Conservation (phyloP, 306 rosid genomes). For the Vigna mungo region DNA sequence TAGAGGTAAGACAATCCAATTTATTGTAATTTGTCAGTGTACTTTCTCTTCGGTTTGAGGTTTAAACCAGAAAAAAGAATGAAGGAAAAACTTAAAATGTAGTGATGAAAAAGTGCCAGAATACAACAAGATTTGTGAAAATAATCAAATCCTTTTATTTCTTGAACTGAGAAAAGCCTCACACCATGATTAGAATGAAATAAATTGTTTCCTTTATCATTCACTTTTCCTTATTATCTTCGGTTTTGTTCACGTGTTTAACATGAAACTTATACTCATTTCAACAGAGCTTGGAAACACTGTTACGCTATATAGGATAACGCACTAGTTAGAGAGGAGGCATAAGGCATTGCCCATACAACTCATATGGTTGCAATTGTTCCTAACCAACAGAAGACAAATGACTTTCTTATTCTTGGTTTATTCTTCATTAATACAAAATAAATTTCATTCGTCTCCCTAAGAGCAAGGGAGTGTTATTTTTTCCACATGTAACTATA, state of each 20-base stretch:
- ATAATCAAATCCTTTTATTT: slow-evolving; percentile 23
- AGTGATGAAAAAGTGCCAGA: background rate
- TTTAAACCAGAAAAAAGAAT: background rate
- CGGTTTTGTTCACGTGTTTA: slow-evolving; percentile 17
- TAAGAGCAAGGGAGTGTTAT: slow-evolving; percentile 23
- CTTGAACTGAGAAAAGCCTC: background rate
- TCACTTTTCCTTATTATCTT: background rate
- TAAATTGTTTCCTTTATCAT: background rate
- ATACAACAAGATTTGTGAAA: background rate
- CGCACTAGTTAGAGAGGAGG: slow-evolving; percentile 40
- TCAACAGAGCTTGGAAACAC: slow-evolving; percentile 85
- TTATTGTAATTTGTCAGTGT: background rate
- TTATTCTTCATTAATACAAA: slow-evolving; percentile 41
- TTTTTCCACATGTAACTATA: slow-evolving; percentile 46
- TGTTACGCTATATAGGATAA: slow-evolving; percentile 67
- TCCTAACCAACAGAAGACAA: slow-evolving; percentile 42
- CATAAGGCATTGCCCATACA: slow-evolving; percentile 37
- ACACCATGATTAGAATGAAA: background rate
- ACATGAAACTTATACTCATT: slow-evolving; percentile 43
- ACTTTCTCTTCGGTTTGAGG: background rate
- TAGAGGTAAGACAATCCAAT: slow-evolving; percentile 63
- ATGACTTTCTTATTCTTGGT: slow-evolving; percentile 35
- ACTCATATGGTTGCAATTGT: slow-evolving; percentile 36
- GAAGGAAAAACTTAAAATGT: background rate
- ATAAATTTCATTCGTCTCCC: slow-evolving; percentile 36